Evolutionary conservation across 768 basidiomycete genomes (phyloP), one percentile per base, ranked within the genome.

Genomic region (Lactarius psammicola): DNA sequence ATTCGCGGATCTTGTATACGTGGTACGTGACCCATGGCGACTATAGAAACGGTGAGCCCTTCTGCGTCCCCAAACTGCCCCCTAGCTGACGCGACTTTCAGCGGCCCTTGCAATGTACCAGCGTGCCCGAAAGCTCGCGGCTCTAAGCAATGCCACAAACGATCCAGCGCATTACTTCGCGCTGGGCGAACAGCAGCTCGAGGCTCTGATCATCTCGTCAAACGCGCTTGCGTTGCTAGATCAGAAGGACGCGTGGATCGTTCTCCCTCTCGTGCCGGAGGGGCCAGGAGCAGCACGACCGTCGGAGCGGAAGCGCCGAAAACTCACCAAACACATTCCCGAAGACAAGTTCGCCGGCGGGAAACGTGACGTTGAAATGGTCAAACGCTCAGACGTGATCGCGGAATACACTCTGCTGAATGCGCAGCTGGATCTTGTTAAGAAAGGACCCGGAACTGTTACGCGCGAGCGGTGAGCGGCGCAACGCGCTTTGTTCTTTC

Each of bases 61-160:
- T 18, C 36, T n/a, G 13, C 49, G 49, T 3, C 42, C 20, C 10
- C 31, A 31, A 20, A 20, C 23, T 7, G 2, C 9, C 4, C 38
- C n/a, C 10, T 55, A n/a, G 55, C 30, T 58, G 18, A 65, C 40
- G 15, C 26, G 11, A 68, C 60, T 64, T 57, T 38, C 73, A 98
- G 96, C 95, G 62, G 92, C 92, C 18, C 82, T 89, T 60, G 87
- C 87, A 11, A 97, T 98, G 95, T 98, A 95, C 75, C 91, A 92
- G 71, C 88, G 94, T 61, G 94, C 90, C 26, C 81, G 88, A 68
- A 90, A 94, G 72, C 77, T 98, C 10, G 86, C 84, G 59, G 79
- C 78, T 36, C 69, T 82, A 36, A 64, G 15, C 51, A 54, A 54
- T n/a, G 65, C 75, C 59, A 75, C 70, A n/a, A n/a, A n/a, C 58